These are phyloP conservation scores for Pichia phayaonensis DNA, from an alignment of 805 yeast species.

Conservation along the genomic window DNA sequence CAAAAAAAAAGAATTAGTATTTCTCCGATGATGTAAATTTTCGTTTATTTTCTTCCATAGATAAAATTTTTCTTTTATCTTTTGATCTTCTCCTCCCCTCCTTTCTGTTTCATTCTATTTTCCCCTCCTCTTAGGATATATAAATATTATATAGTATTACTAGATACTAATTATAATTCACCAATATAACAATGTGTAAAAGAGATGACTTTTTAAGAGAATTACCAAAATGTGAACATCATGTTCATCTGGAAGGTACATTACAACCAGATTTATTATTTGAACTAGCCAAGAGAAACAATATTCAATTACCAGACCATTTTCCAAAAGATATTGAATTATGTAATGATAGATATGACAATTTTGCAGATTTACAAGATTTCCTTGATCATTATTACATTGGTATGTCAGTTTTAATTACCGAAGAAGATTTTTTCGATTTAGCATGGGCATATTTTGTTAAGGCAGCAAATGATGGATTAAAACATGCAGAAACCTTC, in stretches of 20 bases:
- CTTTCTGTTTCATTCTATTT: not conserved
- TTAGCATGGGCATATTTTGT: conserved; percentile 68
- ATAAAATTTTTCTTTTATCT: not conserved
- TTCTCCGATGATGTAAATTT: not conserved
- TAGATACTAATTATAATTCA: not conserved
- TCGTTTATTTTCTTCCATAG: not conserved
- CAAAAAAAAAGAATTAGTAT: not conserved
- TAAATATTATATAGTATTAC: not conserved
- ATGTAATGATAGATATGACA: conserved; percentile 49
- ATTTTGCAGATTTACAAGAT: conserved; percentile 65
- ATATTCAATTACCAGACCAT: conserved; percentile 47
- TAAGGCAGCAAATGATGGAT: conserved; percentile 51
- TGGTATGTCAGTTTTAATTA: conserved; percentile 68
- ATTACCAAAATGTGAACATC: conserved; percentile 84
- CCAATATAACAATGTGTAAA: not conserved
- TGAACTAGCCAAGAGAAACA: conserved; percentile 60
- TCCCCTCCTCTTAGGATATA: too few relatives aligned
- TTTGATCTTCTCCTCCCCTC: not conserved
- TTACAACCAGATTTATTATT: conserved; percentile 68
- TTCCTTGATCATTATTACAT: conserved; percentile 73
- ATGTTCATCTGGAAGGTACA: conserved; percentile 79
- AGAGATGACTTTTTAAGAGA: conserved; percentile 44
- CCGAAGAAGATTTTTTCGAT: conserved; percentile 67
- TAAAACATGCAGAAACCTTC: conserved; percentile 66
- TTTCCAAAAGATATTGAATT: conserved; percentile 57